Evolutionary conservation across 495 filamentous ascomycete species (phyloP), one percentile per base, ranked within the genome.

Genomic region (Barbatosphaeria neglecta): DNA sequence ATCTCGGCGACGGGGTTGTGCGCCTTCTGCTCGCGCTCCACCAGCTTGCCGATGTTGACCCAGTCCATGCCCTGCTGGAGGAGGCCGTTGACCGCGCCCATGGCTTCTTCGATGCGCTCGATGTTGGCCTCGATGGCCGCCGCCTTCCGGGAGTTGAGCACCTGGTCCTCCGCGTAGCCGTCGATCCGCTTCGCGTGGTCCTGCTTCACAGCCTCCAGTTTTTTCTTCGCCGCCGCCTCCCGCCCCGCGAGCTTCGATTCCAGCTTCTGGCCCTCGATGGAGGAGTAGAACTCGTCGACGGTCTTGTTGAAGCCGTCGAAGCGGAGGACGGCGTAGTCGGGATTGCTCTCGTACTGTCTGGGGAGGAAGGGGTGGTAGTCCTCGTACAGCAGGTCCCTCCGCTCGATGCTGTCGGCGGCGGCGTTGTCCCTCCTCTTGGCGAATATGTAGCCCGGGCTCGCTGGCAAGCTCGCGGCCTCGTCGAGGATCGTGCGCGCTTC

Each of bases 331-430:
- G 75, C 75, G 20, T 77, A 69, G 0, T 66, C 63, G 4, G 80
- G 67, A 46, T 83, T 80, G 9, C 79, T 69, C 49, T 81, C 81
- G 53, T 94, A 88, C 55, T 98, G 92, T 23, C 74, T 72, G 0
- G 92, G 92, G 38, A 81, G 72, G 65, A 96, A 98, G 0, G 92
- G 92, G 56, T 96, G 90, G 57, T 95, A 96, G 51, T 98, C 92
- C 43, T 95, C 86, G 54, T 97, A 98, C 10, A 94, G 61, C 4
- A 92, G 54, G 16, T 61, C 59, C 46, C 69, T 67, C 8, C 63
- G 62, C 37, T 70, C 61, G 40, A 70, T 56, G 13, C 58, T 50
- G 42, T 62, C 61, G 1, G 54, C 45, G 16, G 27, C 5, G 35
- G 11, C 11, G 62, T 50, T 61, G 65, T 10, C 56, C 55, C 18